phyloP scores from a whole-genome alignment of 257 asterid species.

The Salvia hispanica region DNA sequence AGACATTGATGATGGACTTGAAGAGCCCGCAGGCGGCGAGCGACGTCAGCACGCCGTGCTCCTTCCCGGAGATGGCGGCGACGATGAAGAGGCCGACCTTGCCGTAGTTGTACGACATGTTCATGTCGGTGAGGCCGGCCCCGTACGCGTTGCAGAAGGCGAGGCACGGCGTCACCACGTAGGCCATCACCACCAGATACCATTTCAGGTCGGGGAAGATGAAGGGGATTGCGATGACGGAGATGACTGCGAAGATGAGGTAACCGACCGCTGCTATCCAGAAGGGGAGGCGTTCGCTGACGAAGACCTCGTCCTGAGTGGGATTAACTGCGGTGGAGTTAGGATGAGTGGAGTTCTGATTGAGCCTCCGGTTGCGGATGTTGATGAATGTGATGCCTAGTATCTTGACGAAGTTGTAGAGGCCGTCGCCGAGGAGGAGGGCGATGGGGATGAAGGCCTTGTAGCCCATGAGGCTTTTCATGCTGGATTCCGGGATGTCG shows the following conservation, averaged over 20 bases:
- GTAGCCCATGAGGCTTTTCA: conserved; percentile 84
- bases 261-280: conserved; percentile 38
- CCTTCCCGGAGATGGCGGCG: conserved; percentile 73
- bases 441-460: conserved; percentile 85
- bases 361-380: conserved; percentile 15
- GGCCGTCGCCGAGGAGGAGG: conserved; percentile 86
- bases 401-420: conserved; percentile 71
- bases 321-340: not conserved
- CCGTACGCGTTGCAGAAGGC: conserved; percentile 95
- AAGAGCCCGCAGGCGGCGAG: conserved; percentile 75
- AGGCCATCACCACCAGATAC: conserved; percentile 76
- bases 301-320: conserved; percentile 30
- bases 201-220: conserved; percentile 76
- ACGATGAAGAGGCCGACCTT: conserved; percentile 77
- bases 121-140: conserved; percentile 77
- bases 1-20: conserved; percentile 62
- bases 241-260: conserved; percentile 27
- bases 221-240: conserved; percentile 59
- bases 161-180: conserved; percentile 71
- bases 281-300: conserved; percentile 37
- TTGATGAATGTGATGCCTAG: conserved; percentile 43
- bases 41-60: conserved; percentile 81
- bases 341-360: too few species aligned
- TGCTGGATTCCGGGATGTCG: conserved; percentile 61
- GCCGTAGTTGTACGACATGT: conserved; percentile 86